Conservation (phyloP, 2,329 filamentous ascomycete genomes). For the Furcasterigmium furcatum region DNA sequence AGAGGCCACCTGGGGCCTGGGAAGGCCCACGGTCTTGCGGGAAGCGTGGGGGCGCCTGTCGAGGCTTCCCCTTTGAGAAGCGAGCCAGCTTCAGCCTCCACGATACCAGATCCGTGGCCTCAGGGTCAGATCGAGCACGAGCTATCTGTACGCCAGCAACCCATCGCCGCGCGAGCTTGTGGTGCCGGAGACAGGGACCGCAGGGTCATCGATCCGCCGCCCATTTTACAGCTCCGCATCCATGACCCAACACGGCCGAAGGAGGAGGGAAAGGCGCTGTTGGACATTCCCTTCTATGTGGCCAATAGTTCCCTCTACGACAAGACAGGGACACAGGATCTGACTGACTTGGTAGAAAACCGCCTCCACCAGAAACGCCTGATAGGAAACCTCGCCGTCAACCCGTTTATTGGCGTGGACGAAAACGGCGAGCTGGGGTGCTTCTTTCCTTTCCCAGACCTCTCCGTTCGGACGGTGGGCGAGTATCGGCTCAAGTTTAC, state of each 20-base stretch:
- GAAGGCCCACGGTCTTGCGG: no score
- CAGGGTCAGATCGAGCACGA: no score
- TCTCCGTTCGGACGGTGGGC: slow-evolving; percentile 76
- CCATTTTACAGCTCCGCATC: slow-evolving; percentile 72
- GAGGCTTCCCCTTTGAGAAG: no score
- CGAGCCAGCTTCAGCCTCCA: no score
- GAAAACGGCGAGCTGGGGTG: slow-evolving; percentile 71
- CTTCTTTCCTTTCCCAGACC: slow-evolving; percentile 83
- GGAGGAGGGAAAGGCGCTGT: slow-evolving; percentile 46
- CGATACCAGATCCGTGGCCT: no score
- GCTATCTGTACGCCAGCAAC: slow-evolving; percentile 73
- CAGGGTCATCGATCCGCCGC: slow-evolving; percentile 78
- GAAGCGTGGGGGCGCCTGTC: no score
- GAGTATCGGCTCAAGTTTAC: slow-evolving; percentile 73
- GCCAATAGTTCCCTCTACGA: slow-evolving; percentile 77
- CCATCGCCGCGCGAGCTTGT: slow-evolving; percentile 73
- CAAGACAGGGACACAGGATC: slow-evolving; percentile 62
- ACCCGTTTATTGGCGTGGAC: slow-evolving; percentile 73
- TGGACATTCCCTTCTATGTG: slow-evolving; percentile 64
- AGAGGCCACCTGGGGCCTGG: slow-evolving; percentile 8
- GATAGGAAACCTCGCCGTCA: slow-evolving; percentile 77
- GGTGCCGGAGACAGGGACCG: slow-evolving; percentile 81
- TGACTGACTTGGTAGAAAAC: slow-evolving; percentile 69
- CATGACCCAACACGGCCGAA: slow-evolving; percentile 51
- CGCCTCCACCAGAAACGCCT: slow-evolving; percentile 69